Evolutionary conservation across 768 basidiomycete species (phyloP).

Genomic region (Suillus placidus): DNA sequence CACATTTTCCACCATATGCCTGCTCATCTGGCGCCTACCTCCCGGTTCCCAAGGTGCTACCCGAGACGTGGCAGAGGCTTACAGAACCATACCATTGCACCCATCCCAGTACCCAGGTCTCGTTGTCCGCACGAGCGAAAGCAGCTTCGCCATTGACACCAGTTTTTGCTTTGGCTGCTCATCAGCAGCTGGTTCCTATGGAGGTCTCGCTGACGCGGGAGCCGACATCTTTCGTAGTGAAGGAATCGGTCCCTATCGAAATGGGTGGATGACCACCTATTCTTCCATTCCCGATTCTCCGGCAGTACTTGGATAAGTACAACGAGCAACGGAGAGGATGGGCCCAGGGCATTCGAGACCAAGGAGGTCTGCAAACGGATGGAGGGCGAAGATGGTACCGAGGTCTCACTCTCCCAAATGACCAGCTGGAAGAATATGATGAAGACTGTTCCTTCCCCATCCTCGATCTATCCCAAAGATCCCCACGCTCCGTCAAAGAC

Average conservation of each 20-base stretch:
- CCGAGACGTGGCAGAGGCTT: slow-evolving; percentile 39
- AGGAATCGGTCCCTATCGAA: slow-evolving; percentile 26
- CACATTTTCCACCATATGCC: neutral
- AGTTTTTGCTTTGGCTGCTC: slow-evolving; percentile 28
- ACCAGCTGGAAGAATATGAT: neutral
- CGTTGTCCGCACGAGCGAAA: slow-evolving; percentile 22
- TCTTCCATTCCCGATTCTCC: slow-evolving; percentile 15
- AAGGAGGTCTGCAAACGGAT: neutral
- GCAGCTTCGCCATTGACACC: slow-evolving; percentile 30
- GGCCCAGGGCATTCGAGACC: slow-evolving; percentile 12
- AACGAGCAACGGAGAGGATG: neutral
- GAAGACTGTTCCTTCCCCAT: neutral
- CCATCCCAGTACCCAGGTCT: slow-evolving; percentile 32
- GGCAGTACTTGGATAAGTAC: slow-evolving; percentile 10
- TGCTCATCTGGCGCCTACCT: too few relatives aligned
- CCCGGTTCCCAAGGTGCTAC: slow-evolving; percentile 13
- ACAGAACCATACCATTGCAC: slow-evolving; percentile 33
- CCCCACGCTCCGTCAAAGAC: too few relatives aligned
- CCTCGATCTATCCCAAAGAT: neutral
- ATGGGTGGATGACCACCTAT: slow-evolving; percentile 31
- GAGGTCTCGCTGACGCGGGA: slow-evolving; percentile 26
- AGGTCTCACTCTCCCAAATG: rapidly evolving
- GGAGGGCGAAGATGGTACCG: too few relatives aligned
- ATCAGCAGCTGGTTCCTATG: slow-evolving; percentile 27
- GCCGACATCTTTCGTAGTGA: rapidly evolving